These are phyloP conservation scores for Elsinoe perseae DNA, from an alignment of 2,329 filamentous ascomycete species.

Conservation along the genomic window DNA sequence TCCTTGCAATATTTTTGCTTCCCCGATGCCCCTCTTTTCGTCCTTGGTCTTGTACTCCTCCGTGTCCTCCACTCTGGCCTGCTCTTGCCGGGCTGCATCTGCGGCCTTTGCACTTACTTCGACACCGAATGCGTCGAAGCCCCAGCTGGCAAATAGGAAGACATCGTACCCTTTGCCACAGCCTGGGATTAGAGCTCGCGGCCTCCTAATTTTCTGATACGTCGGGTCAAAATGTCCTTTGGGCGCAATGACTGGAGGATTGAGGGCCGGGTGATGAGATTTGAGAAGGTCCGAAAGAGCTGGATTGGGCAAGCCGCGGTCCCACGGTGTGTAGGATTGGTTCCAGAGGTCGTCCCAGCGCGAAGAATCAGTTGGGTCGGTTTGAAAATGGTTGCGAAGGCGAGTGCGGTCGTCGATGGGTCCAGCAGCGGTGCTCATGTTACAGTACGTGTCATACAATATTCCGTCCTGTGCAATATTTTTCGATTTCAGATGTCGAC, in stretches of 20 bases:
- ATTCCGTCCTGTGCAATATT: no score
- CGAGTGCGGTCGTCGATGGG: slow-evolving; percentile 22
- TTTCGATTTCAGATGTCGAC: no score
- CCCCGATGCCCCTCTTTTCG: slow-evolving; percentile 41
- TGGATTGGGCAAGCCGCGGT: slow-evolving; percentile 50
- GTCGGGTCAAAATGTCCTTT: slow-evolving; percentile 14
- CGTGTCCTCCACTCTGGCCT: slow-evolving; percentile 24
- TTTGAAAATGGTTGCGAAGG: slow-evolving; percentile 24
- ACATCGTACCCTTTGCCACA: slow-evolving; percentile 80
- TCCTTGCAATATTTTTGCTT: slow-evolving; percentile 49
- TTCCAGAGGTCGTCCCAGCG: slow-evolving; percentile 53
- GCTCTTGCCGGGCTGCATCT: slow-evolving; percentile 41
- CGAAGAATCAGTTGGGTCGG: slow-evolving; percentile 32
- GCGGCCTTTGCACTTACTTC: slow-evolving; percentile 53
- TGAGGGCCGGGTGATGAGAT: slow-evolving; percentile 20
- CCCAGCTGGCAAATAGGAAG: slow-evolving; percentile 62
- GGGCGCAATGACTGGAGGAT: slow-evolving; percentile 18
- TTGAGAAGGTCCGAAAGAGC: slow-evolving; percentile 50
- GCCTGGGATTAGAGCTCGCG: slow-evolving; percentile 65
- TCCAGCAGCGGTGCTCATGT: background rate
- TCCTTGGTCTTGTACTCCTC: slow-evolving; percentile 38
- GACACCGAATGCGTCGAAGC: slow-evolving; percentile 69
- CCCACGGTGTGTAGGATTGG: slow-evolving; percentile 50
- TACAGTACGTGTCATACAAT: background rate
- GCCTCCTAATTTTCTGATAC: slow-evolving; percentile 27